Evolutionary conservation across 352 stramenopile genomes (phyloP), one percentile per base, ranked within the genome.

Genomic region (Phytophthora brassicae): DNA sequence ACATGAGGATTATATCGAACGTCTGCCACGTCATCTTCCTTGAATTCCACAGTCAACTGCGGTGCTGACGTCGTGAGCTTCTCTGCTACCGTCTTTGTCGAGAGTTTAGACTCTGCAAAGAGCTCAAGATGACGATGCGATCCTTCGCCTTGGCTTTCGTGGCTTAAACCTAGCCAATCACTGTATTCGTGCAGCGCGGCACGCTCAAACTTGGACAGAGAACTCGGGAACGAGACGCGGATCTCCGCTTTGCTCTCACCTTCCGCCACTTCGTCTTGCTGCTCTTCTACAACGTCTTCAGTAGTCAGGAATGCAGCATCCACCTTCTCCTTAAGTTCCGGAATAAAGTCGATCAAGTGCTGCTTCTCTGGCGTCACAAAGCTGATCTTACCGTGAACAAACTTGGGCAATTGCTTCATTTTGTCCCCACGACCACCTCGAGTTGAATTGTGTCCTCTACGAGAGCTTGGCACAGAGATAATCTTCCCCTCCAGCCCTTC

Each of bases 181-280:
- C 78, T 86, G 55, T 90, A 93, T 41, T 82, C 70, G 20, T 86
- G 74, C 23, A 93, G 68, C 26, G 70, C 79, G 38, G 71, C 70
- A 42, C 82, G 80, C 61, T 93, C 80, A 39, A 76, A 78, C 56
- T 86, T 89, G n/a, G 77, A 80, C 60, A 91, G 56, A 7, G 74
- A 51, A 9, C 42, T 68, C 1, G 78, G 67, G 17, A 88, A 72
- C 29, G 64, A 72, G 29, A 82, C 46, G 33, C 84, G 70, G 14
- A 81, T 74, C 22, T 79, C 60, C 9, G 22, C 5, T 22, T 64
- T 63, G 11, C 13, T 38, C 6, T 74, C 49, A 14, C 23, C 48
- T 14, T 65, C 56, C n/a, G 23, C 51, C 20, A 53, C 38, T 12
- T 65, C 58, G n/a, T 63, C 61, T 23, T 52, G 43, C 14, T 36